A percentile compares a stretch with the other conserved stretches of the same genome.
These are phyloP conservation scores for Kuraishia cidri DNA, from an alignment of 805 yeast genomes.

Conservation along the genomic window DNA sequence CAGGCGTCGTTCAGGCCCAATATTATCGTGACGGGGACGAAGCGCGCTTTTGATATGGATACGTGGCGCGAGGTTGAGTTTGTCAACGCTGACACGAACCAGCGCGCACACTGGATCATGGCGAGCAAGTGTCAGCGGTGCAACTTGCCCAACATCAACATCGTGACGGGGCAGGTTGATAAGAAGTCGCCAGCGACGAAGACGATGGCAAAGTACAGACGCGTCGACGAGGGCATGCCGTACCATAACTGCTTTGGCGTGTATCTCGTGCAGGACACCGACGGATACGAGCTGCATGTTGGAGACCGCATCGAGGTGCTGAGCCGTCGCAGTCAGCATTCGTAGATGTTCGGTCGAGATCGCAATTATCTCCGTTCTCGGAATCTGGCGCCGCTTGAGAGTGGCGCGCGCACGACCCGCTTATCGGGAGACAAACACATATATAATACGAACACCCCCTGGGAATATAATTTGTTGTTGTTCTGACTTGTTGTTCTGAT, in stretches of 20 bases:
- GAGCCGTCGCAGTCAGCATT: too few species aligned
- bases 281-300: constrained; percentile 7
- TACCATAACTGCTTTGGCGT: constrained; percentile 16
- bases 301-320: constrained; percentile 11
- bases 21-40: constrained; percentile 11
- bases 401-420: too few species aligned
- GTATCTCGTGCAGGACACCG: constrained; percentile 15
- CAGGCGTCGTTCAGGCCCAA: constrained; percentile 18
- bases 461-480: too few species aligned
- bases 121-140: constrained; percentile 19
- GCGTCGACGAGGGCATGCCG: constrained; percentile 17
- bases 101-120: constrained; percentile 10
- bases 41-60: constrained; percentile 16
- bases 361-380: too few species aligned
- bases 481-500: too few species aligned
- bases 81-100: constrained; percentile 6
- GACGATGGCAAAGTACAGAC: constrained; percentile 15
- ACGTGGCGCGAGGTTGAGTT: constrained; percentile 14
- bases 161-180: constrained; percentile 12
- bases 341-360: too few species aligned
- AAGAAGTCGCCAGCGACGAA: constrained; percentile 12
- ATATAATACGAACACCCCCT: too few species aligned
- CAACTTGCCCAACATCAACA: constrained; percentile 15
- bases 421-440: too few species aligned
- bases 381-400: too few species aligned